phyloP scores from a whole-genome alignment of 2,329 filamentous ascomycete genomes.

The Pseudopyrenochaeta lycopersici region DNA sequence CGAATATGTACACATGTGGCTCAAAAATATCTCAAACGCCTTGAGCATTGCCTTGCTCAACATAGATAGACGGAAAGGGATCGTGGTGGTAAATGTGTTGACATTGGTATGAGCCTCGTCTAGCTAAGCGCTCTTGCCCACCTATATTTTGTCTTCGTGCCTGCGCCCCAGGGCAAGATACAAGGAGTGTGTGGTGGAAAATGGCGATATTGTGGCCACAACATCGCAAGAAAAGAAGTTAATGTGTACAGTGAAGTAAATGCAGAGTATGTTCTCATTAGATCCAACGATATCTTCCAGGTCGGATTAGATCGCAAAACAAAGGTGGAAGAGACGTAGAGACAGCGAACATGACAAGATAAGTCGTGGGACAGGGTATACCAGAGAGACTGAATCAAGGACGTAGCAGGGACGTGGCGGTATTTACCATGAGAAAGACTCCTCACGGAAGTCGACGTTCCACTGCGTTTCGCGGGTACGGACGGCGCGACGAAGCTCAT shows the following conservation, averaged over 20 bases:
- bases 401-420: slow-evolving; percentile 1
- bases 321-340: not conserved
- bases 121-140: slow-evolving; percentile 15
- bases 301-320: slow-evolving; percentile 10
- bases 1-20: too few relatives aligned
- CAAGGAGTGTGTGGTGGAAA: slow-evolving; percentile 22
- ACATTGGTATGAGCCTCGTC: slow-evolving; percentile 24
- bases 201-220: slow-evolving; percentile 13
- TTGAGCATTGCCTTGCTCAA: too few relatives aligned
- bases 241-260: slow-evolving; percentile 42
- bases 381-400: slow-evolving; percentile 14
- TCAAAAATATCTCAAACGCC: too few relatives aligned
- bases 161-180: slow-evolving; percentile 20
- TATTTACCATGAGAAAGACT: slow-evolving; percentile 73
- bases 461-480: slow-evolving; percentile 70
- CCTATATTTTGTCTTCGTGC: slow-evolving; percentile 23
- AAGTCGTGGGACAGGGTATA: slow-evolving; percentile 24
- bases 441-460: slow-evolving; percentile 80
- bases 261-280: slow-evolving; percentile 19
- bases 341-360: slow-evolving; percentile 15
- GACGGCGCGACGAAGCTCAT: slow-evolving; percentile 76
- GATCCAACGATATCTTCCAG: slow-evolving; percentile 14
- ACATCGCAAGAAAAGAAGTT: slow-evolving; percentile 27
- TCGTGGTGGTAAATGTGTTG: slow-evolving; percentile 21
- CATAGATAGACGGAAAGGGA: not conserved